Evolutionary conservation across 352 stramenopile species (phyloP), one percentile per base, ranked within the genome.

Genomic region (Phytophthora tubulina): DNA sequence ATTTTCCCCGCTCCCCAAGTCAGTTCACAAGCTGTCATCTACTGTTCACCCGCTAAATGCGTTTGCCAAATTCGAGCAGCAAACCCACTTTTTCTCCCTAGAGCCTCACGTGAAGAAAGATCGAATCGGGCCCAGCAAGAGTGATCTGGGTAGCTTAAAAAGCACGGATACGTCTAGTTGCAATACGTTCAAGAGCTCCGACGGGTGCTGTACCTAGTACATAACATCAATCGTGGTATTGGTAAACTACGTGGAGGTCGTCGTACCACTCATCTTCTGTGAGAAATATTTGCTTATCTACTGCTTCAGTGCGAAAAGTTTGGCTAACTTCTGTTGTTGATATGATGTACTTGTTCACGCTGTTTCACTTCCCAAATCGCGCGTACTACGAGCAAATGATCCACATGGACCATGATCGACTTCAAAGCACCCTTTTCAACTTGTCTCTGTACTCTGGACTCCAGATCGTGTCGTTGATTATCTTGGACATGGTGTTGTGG

Each of bases 201-300:
- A 30, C n/a, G 60, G 3, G 30, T 81, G n/a, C 53, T 83, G 4
- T 78, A 81, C 31, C 57, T 80, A 36, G 4, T 78, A 81, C 31
- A 61, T 80, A 36, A 74, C 78, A 6, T 75, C 81, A 69, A 81
- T 80, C 17, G 38, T 84, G 27, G 46, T 83, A 6, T 55, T 83
- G 38, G 48, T 75, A 46, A 75, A 85, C 49, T 81, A 73, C 30
- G 67, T 75, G 9, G 75, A 83, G 35, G 67, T 81, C 14, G 35
- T 75, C 14, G 61, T 83, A 15, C 73, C 79, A 3, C 11, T 75
- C 5, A 68, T 84, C n/a, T 82, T 80, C 45, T 58, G 75, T 81
- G 45, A 66, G 68, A 71, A 27, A 27, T 27, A 27, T 27, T 27
- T 27, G 21, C 1, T 27, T 27, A 27, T 27, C 21, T 27, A 1